These are phyloP conservation scores for Boletus pseudo-olivaceus DNA, from an alignment of 768 basidiomycete species.

Conservation along the genomic window DNA sequence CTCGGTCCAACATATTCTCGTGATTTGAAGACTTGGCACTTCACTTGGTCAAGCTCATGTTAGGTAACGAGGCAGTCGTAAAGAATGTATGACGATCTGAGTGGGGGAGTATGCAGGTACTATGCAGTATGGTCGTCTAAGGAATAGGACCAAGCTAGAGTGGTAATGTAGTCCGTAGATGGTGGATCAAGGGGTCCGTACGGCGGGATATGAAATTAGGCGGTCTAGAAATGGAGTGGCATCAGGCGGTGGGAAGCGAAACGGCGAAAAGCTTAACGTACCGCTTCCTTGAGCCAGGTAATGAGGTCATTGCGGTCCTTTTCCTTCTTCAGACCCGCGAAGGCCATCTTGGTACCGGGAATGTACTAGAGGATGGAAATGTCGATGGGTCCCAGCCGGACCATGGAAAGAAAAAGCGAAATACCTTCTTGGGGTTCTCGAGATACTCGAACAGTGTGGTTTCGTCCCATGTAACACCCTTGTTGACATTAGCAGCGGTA, in stretches of 20 bases:
- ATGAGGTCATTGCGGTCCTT: constrained; percentile 96
- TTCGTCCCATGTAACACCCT: constrained; percentile 85
- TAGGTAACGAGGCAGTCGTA: background rate
- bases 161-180: constrained; percentile 20
- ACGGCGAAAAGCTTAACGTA: constrained; percentile 34
- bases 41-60: background rate
- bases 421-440: constrained; percentile 95
- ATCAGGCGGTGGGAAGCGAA: background rate
- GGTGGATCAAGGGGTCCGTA: constrained; percentile 10
- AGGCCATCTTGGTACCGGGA: constrained; percentile 98
- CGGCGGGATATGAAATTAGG: constrained; percentile 21
- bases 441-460: constrained; percentile 93
- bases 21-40: background rate
- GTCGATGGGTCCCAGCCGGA: background rate
- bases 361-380: constrained; percentile 60
- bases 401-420: constrained; percentile 2
- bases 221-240: constrained; percentile 14
- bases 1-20: background rate
- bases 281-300: constrained; percentile 73
- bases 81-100: constrained; percentile 23
- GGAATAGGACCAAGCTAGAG: constrained; percentile 29
- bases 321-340: constrained; percentile 97
- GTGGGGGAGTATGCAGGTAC: constrained; percentile 27
- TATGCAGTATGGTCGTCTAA: constrained; percentile 33
- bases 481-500: constrained; percentile 93